Conservation (phyloP, 2,329 filamentous ascomycete genomes). For the Periconia macrospinosa region DNA sequence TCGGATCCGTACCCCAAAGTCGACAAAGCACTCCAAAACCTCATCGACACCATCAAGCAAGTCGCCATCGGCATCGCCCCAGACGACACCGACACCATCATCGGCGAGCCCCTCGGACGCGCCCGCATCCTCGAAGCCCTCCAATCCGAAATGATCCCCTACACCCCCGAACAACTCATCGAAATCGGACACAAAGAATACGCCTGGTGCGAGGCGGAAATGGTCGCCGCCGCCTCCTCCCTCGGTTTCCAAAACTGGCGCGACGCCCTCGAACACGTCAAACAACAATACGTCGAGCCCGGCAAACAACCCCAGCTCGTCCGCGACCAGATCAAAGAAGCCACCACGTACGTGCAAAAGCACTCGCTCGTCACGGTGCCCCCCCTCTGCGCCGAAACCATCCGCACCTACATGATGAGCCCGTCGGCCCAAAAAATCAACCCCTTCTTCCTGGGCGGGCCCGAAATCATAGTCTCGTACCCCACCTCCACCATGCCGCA, state of each 20-base stretch:
- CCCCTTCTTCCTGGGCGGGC: constrained; percentile 63
- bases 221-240: constrained; percentile 54
- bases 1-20: constrained; percentile 49
- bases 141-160: constrained; percentile 60
- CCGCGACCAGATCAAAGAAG: constrained; percentile 55
- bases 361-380: constrained; percentile 61
- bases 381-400: constrained; percentile 55
- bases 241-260: constrained; percentile 58
- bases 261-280: constrained; percentile 59
- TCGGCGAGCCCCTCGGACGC: constrained; percentile 60
- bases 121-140: constrained; percentile 57
- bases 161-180: constrained; percentile 60
- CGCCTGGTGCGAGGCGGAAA: constrained; percentile 59
- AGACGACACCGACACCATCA: constrained; percentile 53
- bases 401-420: constrained; percentile 61
- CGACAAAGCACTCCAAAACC: constrained; percentile 39
- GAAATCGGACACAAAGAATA: constrained; percentile 56
- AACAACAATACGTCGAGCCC: constrained; percentile 57
- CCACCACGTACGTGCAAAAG: constrained; percentile 55
- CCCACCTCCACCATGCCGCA: constrained; percentile 58
- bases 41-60: constrained; percentile 44
- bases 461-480: constrained; percentile 59
- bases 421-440: constrained; percentile 57
- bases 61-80: constrained; percentile 51
- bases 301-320: constrained; percentile 59